Base-by-base conservation (phyloP, 2,329 filamentous ascomycete genomes). In the Colletotrichum sp. region DNA sequence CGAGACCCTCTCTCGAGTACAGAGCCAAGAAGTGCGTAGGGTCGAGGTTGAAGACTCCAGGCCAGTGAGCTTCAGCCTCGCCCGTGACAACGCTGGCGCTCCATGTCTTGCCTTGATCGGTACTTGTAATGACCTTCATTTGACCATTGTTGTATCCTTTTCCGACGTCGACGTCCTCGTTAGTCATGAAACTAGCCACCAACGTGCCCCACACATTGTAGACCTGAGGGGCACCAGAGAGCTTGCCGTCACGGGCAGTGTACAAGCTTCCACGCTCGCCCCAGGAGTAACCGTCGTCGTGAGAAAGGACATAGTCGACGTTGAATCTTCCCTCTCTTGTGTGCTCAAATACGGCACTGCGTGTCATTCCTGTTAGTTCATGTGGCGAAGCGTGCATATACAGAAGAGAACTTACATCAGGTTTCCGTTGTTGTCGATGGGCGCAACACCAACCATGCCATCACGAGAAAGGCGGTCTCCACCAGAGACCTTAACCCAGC, bases 371-470 rank as follows among this genome's bases (percentile, higher is more conserved):
- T 81, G 44, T 28, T 18, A 26, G 24, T 1, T 28, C 1, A 1
- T 30, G 15, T 36, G 1, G 2, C 1, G 3, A 34, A 44, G 26
- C 9, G 2, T 36, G 59, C n/a, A 28, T 26, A 34, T 68, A 1
- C n/a, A 18, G 44, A 18, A 4, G 34, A 57, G 28, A 60, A 79
- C 80, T 79, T 18, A 82, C 81, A 88, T 83, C 18, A 87, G 81
- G 59, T 82, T 83, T 26, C 78, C 76, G 30, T 77, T 79, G 8
- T 75, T 76, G 6, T 79, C 79, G 9, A 84, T 80, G 18, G 78
- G 78, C 0, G 85, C 85, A 6, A 89, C 85, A 16, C 86, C 86
- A 9, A 86, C 79, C 87, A 89, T 89, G 32, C 87, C 87, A 68
- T 89, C 87, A 21, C 87, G 81, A 4, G 86, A 81, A 5, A 76